These are phyloP conservation scores for Aspergillus piperis DNA, from an alignment of 2,329 filamentous ascomycete species.

Conservation along the genomic window DNA sequence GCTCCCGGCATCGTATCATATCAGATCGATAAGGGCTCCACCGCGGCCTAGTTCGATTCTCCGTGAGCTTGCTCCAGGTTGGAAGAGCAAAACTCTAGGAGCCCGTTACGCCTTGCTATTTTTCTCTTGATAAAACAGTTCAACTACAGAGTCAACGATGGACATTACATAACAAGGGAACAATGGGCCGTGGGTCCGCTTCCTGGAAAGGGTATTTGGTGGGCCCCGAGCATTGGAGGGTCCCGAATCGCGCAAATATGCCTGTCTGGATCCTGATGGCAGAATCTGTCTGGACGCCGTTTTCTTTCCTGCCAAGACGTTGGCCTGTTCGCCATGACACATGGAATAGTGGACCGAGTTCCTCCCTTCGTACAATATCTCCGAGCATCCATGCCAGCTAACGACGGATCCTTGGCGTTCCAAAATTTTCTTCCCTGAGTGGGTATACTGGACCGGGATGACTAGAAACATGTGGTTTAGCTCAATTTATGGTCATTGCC, in stretches of 20 bases:
- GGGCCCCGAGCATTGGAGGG: neutral
- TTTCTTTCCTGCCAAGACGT: neutral
- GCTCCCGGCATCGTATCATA: constrained; percentile 7
- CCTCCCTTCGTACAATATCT: neutral
- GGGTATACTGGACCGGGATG: neutral
- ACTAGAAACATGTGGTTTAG: neutral
- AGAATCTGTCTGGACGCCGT: neutral
- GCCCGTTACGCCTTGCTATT: too few species aligned
- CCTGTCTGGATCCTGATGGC: neutral
- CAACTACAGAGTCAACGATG: neutral
- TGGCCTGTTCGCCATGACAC: neutral
- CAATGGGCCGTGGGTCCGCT: neutral
- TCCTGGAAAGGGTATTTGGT: neutral
- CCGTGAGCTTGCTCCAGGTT: too few species aligned
- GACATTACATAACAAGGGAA: too few species aligned
- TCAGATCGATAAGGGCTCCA: constrained; percentile 8
- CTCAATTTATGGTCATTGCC: neutral
- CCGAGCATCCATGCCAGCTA: neutral
- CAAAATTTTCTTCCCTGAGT: neutral
- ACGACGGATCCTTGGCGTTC: neutral
- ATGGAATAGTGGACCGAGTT: neutral
- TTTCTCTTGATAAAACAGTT: too few species aligned
- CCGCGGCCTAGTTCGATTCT: neutral
- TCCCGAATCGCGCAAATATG: neutral
- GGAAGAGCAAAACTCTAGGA: too few species aligned